These are phyloP conservation scores for Rhypophila decipiens DNA, from an alignment of 495 filamentous ascomycete species.

Conservation along the genomic window DNA sequence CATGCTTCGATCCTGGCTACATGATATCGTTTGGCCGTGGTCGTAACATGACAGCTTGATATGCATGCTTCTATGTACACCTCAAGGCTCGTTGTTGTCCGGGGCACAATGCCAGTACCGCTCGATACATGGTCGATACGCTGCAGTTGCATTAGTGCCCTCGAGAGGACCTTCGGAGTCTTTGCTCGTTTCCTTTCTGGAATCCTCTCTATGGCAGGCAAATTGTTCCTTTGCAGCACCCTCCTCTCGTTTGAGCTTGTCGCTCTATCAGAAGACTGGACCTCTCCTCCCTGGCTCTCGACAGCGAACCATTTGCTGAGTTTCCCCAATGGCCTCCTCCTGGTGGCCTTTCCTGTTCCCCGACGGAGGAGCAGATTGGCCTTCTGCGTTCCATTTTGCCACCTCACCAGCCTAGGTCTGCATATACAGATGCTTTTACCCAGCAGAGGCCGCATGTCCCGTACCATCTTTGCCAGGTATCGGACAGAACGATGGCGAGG, in stretches of 20 bases:
- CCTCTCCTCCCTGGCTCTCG: conserved; percentile 26
- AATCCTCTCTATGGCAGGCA: conserved; percentile 28
- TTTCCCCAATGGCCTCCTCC: no score
- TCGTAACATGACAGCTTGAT: conserved; percentile 27
- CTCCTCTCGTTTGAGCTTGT: conserved; percentile 15
- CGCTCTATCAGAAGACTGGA: conserved; percentile 12
- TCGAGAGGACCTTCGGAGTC: conserved; percentile 35
- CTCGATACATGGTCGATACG: conserved; percentile 22
- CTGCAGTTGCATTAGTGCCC: conserved; percentile 50
- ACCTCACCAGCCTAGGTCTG: conserved; percentile 37
- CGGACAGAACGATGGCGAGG: conserved; percentile 24
- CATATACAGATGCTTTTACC: conserved; percentile 35
- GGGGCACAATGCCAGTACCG: conserved; percentile 18
- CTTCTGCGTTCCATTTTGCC: conserved; percentile 39
- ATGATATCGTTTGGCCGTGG: conserved; percentile 13
- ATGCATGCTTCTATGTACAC: conserved; percentile 35
- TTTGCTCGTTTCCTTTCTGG: conserved; percentile 10
- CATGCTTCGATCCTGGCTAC: conserved; percentile 24
- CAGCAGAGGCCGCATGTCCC: conserved; percentile 20
- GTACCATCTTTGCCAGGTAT: conserved; percentile 18
- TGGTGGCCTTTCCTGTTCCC: conserved; percentile 11
- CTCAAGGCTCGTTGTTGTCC: conserved; percentile 13
- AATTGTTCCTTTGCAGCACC: no score
- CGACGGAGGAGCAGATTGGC: conserved; percentile 29
- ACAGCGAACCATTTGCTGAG: conserved; percentile 16